phyloP scores from a whole-genome alignment of 1,284 basidiomycete species.

The Ustilago loliicola region DNA sequence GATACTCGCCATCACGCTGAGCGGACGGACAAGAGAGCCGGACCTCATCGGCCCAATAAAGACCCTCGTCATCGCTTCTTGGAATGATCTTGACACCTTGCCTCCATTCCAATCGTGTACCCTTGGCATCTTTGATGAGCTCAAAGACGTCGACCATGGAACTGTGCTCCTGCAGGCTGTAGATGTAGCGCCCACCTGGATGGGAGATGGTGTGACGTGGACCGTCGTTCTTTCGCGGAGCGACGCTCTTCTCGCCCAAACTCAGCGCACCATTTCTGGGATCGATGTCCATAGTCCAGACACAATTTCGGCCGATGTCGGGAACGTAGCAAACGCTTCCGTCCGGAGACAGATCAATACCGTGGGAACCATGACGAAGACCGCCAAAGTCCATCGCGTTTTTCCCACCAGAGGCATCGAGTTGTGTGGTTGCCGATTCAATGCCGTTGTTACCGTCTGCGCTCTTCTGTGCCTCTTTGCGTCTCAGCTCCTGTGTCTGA shows the following conservation, averaged over 20 bases:
- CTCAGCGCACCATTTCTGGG: conserved; percentile 54
- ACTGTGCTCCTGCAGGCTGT: conserved; percentile 70
- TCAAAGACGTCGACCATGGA: conserved; percentile 66
- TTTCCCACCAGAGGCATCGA: conserved; percentile 38
- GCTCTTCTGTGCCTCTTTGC: conserved; percentile 4
- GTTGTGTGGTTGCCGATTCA: conserved; percentile 11
- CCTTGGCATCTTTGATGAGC: conserved; percentile 32
- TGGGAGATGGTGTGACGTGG: conserved; percentile 72
- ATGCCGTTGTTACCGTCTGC: neutral
- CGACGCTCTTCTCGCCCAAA: conserved; percentile 68
- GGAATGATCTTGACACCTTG: conserved; percentile 69
- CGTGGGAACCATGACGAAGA: conserved; percentile 48
- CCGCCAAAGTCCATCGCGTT: conserved; percentile 58
- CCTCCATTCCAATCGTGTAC: conserved; percentile 54
- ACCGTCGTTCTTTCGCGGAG: conserved; percentile 70
- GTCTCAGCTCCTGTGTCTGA: conserved; percentile 18
- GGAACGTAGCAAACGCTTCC: conserved; percentile 24
- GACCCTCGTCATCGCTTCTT: conserved; percentile 36
- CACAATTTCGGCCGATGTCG: conserved; percentile 71
- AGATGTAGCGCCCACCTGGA: conserved; percentile 70
- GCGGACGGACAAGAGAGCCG: conserved; percentile 64
- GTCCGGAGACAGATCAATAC: conserved; percentile 37
- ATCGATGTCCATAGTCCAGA: conserved; percentile 71
- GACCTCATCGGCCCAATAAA: conserved; percentile 71
- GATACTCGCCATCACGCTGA: conserved; percentile 15